phyloP scores from a whole-genome alignment of 768 basidiomycete species.

The Megacollybia marginata region DNA sequence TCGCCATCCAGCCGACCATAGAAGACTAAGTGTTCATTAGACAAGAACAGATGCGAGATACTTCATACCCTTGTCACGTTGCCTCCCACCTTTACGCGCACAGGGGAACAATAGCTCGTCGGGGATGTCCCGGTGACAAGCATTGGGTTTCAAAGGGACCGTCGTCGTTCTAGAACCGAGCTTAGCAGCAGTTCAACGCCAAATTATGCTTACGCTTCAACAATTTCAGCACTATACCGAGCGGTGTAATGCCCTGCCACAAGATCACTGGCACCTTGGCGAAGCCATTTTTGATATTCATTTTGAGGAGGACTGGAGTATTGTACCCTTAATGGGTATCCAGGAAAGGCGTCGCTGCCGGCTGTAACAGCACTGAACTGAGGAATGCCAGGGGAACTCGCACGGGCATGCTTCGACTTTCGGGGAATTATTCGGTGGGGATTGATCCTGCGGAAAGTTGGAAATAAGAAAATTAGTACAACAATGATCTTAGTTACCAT shows the following conservation, averaged over 20 bases:
- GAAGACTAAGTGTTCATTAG: slow-evolving; percentile 25
- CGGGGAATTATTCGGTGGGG: slow-evolving; percentile 36
- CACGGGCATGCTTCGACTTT: neutral
- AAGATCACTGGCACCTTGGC: slow-evolving; percentile 16
- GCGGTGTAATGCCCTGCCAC: slow-evolving; percentile 55
- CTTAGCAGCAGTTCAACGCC: neutral
- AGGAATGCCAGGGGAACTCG: slow-evolving; percentile 15
- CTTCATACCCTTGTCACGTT: slow-evolving; percentile 19
- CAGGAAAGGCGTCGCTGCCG: slow-evolving; percentile 24
- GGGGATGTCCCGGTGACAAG: slow-evolving; percentile 48
- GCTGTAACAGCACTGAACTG: slow-evolving; percentile 29
- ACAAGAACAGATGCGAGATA: neutral
- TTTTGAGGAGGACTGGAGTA: slow-evolving; percentile 42
- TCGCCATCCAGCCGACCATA: slow-evolving; percentile 51
- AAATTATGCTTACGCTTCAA: slow-evolving; percentile 42
- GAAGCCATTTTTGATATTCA: slow-evolving; percentile 31
- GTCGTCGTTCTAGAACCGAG: slow-evolving; percentile 34
- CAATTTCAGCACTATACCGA: slow-evolving; percentile 26
- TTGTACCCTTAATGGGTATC: slow-evolving; percentile 33
- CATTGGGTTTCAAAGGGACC: slow-evolving; percentile 43
- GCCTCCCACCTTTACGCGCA: slow-evolving; percentile 19
- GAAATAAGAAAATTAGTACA: no score
- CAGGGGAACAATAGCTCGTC: slow-evolving; percentile 26
- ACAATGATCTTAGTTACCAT: slow-evolving; percentile 38
- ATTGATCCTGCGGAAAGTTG: no score